Base-by-base conservation (phyloP, 2,329 filamentous ascomycete species). In the Dothideomycetes sp. region DNA sequence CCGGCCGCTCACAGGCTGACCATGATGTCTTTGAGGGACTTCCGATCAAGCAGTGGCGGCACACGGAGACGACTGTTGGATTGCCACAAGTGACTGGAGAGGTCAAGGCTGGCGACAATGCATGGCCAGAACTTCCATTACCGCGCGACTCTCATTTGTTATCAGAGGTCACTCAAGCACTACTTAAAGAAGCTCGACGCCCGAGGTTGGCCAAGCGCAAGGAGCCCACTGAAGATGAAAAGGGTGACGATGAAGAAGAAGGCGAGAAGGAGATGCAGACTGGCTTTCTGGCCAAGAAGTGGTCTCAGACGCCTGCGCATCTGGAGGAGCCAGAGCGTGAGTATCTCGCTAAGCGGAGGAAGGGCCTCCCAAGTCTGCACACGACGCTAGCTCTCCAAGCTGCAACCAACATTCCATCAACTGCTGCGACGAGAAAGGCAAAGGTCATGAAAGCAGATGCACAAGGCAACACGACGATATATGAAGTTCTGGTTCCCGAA, bases 21-120 rank as follows among this genome's bases (percentile, higher is more conserved):
- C 75, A 80, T 55, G 79, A 82, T 65, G 68, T 79, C 36, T 71
- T 76, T 36, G 68, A 75, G 70, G 85, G 87, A 44, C 72, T 95
- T 9, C 89, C 89, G 12, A 82, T 95, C 42, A 81, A 87, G 54
- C 86, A 94, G 73, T 96, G 87, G 82, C 79, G 84, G 41, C 78
- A 83, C 47, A 77, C 82, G 43, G 61, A 64, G 40, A 47, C 42
- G 8, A 42, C 36, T 14, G 41, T 50, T 9, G 48, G 47, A 69
- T 68, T 62, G 72, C 85, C 41, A 80, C 66, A 31, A 66, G 89
- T 54, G 77, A 77, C 48, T 79, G 84, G 38, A 75, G 30, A 29
- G 5, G 75, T 10, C 66, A 72, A 8, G 70, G 75, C 29, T n/a
- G 68, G 76, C 46, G 81, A 88, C 50, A 76, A 71, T 19, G 68